Base-by-base conservation (phyloP, 331 rosid genomes). In the Prunus yedoensis region DNA sequence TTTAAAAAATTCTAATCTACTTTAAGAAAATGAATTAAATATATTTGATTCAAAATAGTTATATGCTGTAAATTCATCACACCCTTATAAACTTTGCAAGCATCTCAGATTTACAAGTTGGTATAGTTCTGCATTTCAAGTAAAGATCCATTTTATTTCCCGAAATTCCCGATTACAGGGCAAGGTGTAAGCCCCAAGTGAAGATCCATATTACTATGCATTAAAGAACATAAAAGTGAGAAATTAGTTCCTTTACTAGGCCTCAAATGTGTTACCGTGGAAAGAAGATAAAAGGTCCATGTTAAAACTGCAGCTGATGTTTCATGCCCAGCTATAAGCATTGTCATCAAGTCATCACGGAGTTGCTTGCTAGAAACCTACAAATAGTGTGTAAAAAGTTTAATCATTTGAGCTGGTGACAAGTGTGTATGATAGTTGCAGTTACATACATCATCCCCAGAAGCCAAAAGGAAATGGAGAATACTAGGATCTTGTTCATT, bases 301-400 rank as follows among this genome's bases (percentile, higher is more conserved):
- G 99, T 95, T 71, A 94, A 87, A 75, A 94, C 97, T 73, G 99
- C 97, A 60, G 99, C 99, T 46, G 99, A 84, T 71, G 99, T 95
- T 89, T 95, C 99, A 80, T 95, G 99, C 80, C 99, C 99, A 63
- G 99, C 99, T 68, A 92, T 95, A 77, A 95, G 99, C 97, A 95
- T 83, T 30, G 99, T 95, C 97, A 90, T 95, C 89, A 95, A 89
- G 87, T 95, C 99, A 32, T 95, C 99, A 16, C 97, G 96, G 54
- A 95, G 99, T 86, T 95, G 99, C 92, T 92, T 95, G 85, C 99
- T 90, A 32, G 99, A 89, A 68, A 95, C 91, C 99, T 95, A 83
- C 79, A 84, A 82, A 74, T 61, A 78, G 66, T 23, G 60, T 46
- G 70, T 62, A 76, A 69, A 62, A 73, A 45, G n/a, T 54, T 78